These are phyloP conservation scores for Xylaria multiplex DNA, from an alignment of 2,329 filamentous ascomycete genomes.

Conservation along the genomic window DNA sequence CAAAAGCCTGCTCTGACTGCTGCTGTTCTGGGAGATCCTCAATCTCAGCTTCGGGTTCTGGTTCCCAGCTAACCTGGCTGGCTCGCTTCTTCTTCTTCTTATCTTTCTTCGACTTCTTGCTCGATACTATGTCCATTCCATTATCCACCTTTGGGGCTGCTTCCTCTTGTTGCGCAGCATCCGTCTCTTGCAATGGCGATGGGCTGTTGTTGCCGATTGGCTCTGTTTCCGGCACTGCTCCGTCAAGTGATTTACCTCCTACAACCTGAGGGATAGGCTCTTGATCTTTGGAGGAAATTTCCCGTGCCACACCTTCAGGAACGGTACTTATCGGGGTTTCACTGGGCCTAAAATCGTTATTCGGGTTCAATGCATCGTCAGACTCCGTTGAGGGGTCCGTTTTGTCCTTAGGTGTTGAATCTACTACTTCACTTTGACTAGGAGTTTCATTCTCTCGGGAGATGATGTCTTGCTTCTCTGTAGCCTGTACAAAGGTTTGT, in stretches of 20 bases:
- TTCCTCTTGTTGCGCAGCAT: constrained; percentile 34
- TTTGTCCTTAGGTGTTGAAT: constrained; percentile 1
- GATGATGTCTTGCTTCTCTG: constrained; percentile 1
- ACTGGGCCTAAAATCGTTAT: not conserved
- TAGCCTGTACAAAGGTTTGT: not conserved
- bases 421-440: constrained; percentile 13
- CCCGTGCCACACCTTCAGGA: constrained; percentile 5
- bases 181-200: constrained; percentile 14
- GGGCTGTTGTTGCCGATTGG: not conserved
- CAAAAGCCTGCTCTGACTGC: constrained; percentile 36
- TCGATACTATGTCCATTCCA: constrained; percentile 34
- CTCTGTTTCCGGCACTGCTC: constrained; percentile 8
- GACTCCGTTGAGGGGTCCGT: not conserved
- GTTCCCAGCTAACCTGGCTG: constrained; percentile 43
- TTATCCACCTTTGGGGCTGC: constrained; percentile 34
- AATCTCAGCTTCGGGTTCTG: constrained; percentile 42
- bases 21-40: constrained; percentile 31
- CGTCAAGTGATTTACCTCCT: constrained; percentile 18
- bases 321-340: not conserved
- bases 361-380: constrained; percentile 2
- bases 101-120: constrained; percentile 53
- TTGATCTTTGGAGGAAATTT: constrained; percentile 24
- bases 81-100: constrained; percentile 53
- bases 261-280: constrained; percentile 22
- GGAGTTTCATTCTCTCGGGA: not conserved